Percentiles rank a stretch among this genome's conserved stretches.
phyloP scores from a whole-genome alignment of 306 rosid genomes.

The Calophaca sinica region DNA sequence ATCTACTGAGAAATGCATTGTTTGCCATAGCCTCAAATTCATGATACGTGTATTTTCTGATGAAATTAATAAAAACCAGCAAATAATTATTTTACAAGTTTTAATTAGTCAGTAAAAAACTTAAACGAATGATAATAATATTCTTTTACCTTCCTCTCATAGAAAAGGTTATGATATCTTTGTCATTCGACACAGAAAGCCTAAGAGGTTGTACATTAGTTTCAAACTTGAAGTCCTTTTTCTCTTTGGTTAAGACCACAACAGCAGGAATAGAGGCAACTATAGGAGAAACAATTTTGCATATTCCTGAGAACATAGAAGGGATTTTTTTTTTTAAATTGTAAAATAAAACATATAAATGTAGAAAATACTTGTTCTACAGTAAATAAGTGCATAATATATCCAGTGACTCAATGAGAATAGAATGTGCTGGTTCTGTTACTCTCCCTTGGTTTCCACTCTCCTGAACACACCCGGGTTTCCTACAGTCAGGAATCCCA shows the following conservation, averaged over 20 bases:
- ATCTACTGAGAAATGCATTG: constrained; percentile 28
- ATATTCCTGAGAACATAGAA: constrained; percentile 46
- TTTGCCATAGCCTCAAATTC: constrained; percentile 51
- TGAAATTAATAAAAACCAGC: neutral
- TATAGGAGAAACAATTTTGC: constrained; percentile 53
- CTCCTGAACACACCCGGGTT: too few species aligned
- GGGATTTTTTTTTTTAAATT: neutral
- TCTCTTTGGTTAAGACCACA: constrained; percentile 47
- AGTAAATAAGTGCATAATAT: too few species aligned
- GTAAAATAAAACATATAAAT: neutral
- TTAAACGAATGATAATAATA: neutral
- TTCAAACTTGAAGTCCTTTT: constrained; percentile 50
- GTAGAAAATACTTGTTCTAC: neutral
- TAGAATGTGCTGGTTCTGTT: too few species aligned
- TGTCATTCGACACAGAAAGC: constrained; percentile 44
- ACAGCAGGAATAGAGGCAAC: constrained; percentile 46
- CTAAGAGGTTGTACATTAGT: constrained; percentile 53
- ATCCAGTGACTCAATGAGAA: too few species aligned
- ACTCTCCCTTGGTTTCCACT: too few species aligned
- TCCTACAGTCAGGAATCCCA: too few species aligned
- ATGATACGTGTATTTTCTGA: constrained; percentile 51
- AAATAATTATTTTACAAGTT: neutral
- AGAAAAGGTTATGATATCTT: constrained; percentile 18
- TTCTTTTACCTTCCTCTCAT: constrained; percentile 49
- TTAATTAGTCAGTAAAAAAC: neutral